Percentiles rank a stretch among this genome's conserved stretches.
phyloP scores from a whole-genome alignment of 371 early-diverging fungal species.

The Capillidium rhysosporum region DNA sequence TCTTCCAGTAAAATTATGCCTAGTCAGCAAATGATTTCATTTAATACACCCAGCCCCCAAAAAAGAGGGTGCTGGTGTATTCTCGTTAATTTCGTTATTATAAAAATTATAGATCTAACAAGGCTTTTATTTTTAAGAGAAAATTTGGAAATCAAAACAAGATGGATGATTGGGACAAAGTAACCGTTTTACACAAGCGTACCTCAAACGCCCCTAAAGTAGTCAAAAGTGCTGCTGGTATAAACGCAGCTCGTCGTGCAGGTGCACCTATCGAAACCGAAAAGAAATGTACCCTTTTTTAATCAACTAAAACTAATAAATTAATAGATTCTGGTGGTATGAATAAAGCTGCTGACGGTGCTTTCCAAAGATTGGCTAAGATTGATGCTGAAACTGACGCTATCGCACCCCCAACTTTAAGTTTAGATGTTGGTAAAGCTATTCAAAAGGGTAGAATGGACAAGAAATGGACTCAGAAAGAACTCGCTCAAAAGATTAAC shows the following conservation, averaged over 20 bases:
- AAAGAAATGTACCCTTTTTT: constrained; percentile 27
- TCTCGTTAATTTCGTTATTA: too few species aligned
- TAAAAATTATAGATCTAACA: too few species aligned
- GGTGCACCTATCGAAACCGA: constrained; percentile 52
- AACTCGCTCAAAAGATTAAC: constrained; percentile 58
- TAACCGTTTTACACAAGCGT: constrained; percentile 61
- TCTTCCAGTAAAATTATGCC: too few species aligned
- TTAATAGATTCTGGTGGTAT: constrained; percentile 2
- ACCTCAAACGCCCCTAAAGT: constrained; percentile 32
- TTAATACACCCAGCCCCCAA: too few species aligned
- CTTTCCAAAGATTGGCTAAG: constrained; percentile 61
- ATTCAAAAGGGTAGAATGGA: constrained; percentile 64
- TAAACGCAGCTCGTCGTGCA: constrained; percentile 64
- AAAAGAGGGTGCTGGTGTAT: too few species aligned
- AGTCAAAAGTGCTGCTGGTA: constrained; percentile 34
- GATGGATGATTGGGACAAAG: constrained; percentile 22
- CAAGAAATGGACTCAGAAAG: constrained; percentile 73
- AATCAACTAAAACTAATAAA: background rate
- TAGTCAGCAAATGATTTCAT: too few species aligned
- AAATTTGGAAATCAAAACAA: background rate
- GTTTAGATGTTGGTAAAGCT: constrained; percentile 59
- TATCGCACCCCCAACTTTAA: constrained; percentile 46
- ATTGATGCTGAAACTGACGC: constrained; percentile 81
- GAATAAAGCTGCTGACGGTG: constrained; percentile 20
- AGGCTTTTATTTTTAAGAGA: too few species aligned